Conservation (phyloP, 352 stramenopile species). For the Phytophthora hibernalis region DNA sequence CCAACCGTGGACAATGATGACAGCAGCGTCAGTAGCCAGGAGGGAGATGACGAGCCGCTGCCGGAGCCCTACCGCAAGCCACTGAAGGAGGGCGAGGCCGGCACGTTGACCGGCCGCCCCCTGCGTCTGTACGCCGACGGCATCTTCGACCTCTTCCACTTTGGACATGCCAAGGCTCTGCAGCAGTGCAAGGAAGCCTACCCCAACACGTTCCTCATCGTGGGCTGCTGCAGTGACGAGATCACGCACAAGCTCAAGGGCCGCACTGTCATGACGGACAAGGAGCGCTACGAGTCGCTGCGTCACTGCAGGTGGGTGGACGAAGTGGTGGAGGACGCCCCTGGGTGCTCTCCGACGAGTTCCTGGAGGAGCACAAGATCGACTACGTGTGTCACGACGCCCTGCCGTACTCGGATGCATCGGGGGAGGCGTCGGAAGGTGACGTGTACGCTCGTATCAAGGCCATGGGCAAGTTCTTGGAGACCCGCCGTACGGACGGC, state of each 20-base stretch:
- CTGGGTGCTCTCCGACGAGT: slow-evolving; percentile 87
- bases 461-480: slow-evolving; percentile 86
- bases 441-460: slow-evolving; percentile 91
- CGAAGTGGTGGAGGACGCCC: slow-evolving; percentile 88
- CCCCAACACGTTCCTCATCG: slow-evolving; percentile 84
- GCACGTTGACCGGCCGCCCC: slow-evolving; percentile 75
- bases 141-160: slow-evolving; percentile 92
- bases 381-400: slow-evolving; percentile 92
- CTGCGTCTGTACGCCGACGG: slow-evolving; percentile 89
- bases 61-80: slow-evolving; percentile 66
- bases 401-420: slow-evolving; percentile 85
- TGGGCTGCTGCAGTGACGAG: slow-evolving; percentile 89
- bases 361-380: slow-evolving; percentile 86
- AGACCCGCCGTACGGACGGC: slow-evolving; percentile 86
- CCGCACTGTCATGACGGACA: slow-evolving; percentile 89
- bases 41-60: slow-evolving; percentile 32
- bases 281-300: slow-evolving; percentile 87
- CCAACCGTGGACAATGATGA: slow-evolving; percentile 23
- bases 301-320: slow-evolving; percentile 91
- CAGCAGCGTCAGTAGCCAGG: slow-evolving; percentile 35
- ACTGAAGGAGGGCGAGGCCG: slow-evolving; percentile 70
- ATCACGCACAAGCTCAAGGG: slow-evolving; percentile 90
- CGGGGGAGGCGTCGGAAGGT: slow-evolving; percentile 70
- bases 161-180: slow-evolving; percentile 86
- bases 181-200: slow-evolving; percentile 91